Evolutionary conservation across 2,329 filamentous ascomycete genomes (phyloP).

Genomic region (Colletotrichum sp.): DNA sequence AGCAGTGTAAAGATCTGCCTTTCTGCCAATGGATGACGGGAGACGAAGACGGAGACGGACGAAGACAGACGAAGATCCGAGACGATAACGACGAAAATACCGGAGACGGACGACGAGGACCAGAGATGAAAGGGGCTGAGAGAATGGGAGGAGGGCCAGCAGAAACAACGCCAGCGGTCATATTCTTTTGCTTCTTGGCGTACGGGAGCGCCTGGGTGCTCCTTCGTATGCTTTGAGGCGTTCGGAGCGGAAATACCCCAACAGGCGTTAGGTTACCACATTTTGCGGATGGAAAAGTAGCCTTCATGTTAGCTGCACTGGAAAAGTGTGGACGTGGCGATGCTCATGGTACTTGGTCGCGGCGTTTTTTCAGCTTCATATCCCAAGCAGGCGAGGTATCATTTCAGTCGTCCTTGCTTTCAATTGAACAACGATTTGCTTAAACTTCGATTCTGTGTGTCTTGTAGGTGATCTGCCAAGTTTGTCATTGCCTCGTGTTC

Average conservation of each 20-base stretch:
- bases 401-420: background rate
- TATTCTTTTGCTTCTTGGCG: background rate
- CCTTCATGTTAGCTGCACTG: background rate
- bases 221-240: background rate
- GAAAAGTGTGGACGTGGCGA: background rate
- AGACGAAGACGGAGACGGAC: background rate
- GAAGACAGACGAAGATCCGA: background rate
- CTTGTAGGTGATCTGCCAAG: background rate
- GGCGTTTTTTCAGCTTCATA: background rate
- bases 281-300: background rate
- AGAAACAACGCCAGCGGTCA: background rate
- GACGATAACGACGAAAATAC: background rate
- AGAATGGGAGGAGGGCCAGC: background rate
- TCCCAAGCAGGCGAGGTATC: background rate
- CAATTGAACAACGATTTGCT: background rate
- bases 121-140: background rate
- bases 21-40: background rate
- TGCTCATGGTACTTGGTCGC: background rate
- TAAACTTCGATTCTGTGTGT: fast-evolving
- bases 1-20: background rate
- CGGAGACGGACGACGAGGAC: background rate
- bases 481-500: background rate
- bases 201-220: background rate
- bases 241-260: background rate
- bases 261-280: background rate